Evolutionary conservation across 1,284 basidiomycete genomes (phyloP), one percentile per base, ranked within the genome.

Genomic region (Ustilago shanxiensis): DNA sequence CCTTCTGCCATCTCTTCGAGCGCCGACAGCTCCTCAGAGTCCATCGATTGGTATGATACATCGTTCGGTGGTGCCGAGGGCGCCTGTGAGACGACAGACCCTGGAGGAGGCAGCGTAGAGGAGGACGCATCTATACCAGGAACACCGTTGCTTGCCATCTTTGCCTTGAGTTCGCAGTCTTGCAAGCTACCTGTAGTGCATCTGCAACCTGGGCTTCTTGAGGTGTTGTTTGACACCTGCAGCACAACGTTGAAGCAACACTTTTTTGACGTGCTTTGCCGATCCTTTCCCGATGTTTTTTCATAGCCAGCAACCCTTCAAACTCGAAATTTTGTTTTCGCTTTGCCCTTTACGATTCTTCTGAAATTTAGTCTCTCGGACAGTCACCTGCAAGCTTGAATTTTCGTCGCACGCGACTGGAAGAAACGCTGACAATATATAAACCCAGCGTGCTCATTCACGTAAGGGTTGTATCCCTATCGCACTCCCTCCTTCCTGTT

Each of bases 21-120:
- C 1, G 72, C 66, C 5, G 82, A 81, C 16, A 85, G 75, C 50
- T 80, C 81, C 35, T 84, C 82, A 5, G 82, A 83, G 58, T 84
- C 79, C 44, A 81, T 64, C 22, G 83, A 83, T 29, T 74, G 65
- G 47, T 78, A 72, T n/a, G 65, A 72, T 2, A 56, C 57, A 1
- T 66, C 56, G 2, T 57, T 49, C 7, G 51, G 37, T 8, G 61
- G 41, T 55, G 56, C 13, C 1, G 45, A 16, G 14, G 60, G 8
- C 20, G 49, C 28, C 26, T 58, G 44, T 26, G 41, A 3, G 7
- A 20, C 44, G n/a, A 18, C 44, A 1, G 44, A 47, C 8, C 44
- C 44, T 18, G 24, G 28, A 10, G 56, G 41, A 24, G 37, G 8
- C 22, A 47, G 28, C 47, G 14, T 22, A 3, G 58, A 49, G 9